Evolutionary conservation across 495 filamentous ascomycete genomes (phyloP).

Genomic region (Lichenothelia convexa): DNA sequence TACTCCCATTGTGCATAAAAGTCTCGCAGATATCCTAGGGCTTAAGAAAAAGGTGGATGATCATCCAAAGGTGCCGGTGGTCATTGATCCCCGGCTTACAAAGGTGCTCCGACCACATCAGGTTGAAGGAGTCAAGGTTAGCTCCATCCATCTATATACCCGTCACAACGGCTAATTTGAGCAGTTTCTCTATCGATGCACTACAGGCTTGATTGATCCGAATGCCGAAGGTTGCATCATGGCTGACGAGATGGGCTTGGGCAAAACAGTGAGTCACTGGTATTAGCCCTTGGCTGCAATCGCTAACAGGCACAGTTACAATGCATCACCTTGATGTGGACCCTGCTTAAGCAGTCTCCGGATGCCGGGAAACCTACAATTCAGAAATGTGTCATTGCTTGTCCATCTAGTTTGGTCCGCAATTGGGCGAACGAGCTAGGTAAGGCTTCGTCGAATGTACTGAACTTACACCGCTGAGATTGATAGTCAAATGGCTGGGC

Average conservation of each 20-base stretch:
- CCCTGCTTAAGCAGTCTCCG: constrained; percentile 82
- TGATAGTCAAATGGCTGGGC: constrained; percentile 81
- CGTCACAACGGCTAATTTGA: not conserved
- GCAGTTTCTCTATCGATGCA: constrained; percentile 79
- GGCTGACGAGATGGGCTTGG: constrained; percentile 97
- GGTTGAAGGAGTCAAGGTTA: constrained; percentile 83
- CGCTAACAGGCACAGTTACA: too few species aligned
- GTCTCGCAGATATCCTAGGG: constrained; percentile 86
- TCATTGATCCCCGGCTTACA: constrained; percentile 81
- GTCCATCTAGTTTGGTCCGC: constrained; percentile 84
- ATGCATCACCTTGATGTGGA: constrained; percentile 83
- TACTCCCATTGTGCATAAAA: constrained; percentile 75
- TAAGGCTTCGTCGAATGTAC: constrained; percentile 5
- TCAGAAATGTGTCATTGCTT: constrained; percentile 97
- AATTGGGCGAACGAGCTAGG: constrained; percentile 93
- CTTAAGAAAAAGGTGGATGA: constrained; percentile 76
- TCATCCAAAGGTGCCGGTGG: constrained; percentile 78
- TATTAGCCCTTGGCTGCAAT: too few species aligned
- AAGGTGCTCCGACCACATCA: constrained; percentile 95
- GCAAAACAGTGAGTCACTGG: constrained; percentile 70
- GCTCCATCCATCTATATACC: not conserved
- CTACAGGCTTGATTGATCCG: constrained; percentile 81
- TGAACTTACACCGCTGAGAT: not conserved
- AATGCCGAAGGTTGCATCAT: constrained; percentile 97
- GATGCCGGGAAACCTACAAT: constrained; percentile 87